Percentiles rank a stretch among this genome's conserved stretches.
These are phyloP conservation scores for Exophiala sideris DNA, from an alignment of 2,329 filamentous ascomycete species.

Conservation along the genomic window DNA sequence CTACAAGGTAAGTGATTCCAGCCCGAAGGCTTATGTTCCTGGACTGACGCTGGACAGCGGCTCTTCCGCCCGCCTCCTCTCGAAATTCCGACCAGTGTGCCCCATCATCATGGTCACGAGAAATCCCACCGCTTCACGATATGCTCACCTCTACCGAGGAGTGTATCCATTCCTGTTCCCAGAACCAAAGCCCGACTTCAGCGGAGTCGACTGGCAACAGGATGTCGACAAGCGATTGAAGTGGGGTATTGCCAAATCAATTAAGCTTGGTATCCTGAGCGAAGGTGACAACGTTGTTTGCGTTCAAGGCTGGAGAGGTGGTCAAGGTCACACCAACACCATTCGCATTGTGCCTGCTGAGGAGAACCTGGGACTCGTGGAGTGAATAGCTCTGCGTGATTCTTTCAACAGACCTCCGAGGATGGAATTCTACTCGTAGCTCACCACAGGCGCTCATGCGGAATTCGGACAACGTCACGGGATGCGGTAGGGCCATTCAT, in stretches of 20 bases:
- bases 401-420: constrained; percentile 17
- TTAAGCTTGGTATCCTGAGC: constrained; percentile 76
- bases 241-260: constrained; percentile 87
- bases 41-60: constrained; percentile 54
- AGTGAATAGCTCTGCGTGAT: constrained; percentile 25
- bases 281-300: constrained; percentile 70
- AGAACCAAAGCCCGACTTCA: constrained; percentile 92
- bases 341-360: constrained; percentile 50
- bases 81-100: constrained; percentile 98
- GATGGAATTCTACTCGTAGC: constrained; percentile 9
- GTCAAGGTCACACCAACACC: constrained; percentile 67
- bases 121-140: constrained; percentile 76
- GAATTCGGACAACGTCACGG: too few relatives aligned
- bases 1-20: constrained; percentile 64
- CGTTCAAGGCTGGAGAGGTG: constrained; percentile 66
- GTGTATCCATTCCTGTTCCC: constrained; percentile 97
- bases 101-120: constrained; percentile 99
- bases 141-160: constrained; percentile 92
- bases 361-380: constrained; percentile 32
- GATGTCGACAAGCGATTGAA: constrained; percentile 96
- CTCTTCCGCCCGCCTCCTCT: constrained; percentile 87
- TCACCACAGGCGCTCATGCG: too few relatives aligned
- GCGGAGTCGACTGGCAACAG: constrained; percentile 78
- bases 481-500: too few relatives aligned
- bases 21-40: background rate